phyloP scores from a whole-genome alignment of 257 asterid species.

The Agastache rugosa region DNA sequence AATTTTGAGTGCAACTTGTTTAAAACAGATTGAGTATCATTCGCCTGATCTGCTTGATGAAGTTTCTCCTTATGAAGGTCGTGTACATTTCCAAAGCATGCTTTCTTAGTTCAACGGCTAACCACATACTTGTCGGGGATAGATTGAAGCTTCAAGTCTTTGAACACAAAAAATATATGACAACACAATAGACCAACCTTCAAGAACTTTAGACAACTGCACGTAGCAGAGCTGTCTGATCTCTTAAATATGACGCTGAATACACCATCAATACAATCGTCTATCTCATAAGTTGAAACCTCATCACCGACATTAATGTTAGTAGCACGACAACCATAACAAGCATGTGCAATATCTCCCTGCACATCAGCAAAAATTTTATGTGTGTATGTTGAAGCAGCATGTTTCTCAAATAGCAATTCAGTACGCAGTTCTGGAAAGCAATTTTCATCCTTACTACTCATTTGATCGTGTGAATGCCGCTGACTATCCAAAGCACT shows the following conservation, averaged over 20 bases:
- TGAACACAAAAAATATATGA: neutral
- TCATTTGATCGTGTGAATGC: neutral
- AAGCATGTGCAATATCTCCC: neutral
- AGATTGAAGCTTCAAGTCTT: neutral
- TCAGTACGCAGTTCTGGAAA: neutral
- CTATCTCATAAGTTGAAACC: neutral
- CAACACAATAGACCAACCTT: neutral
- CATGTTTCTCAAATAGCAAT: neutral
- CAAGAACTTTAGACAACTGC: neutral
- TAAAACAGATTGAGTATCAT: too few species aligned
- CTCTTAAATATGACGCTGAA: neutral
- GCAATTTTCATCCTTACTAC: neutral
- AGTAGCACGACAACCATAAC: neutral
- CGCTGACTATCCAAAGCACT: neutral
- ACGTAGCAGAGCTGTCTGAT: neutral
- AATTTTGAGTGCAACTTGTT: too few species aligned
- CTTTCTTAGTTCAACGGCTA: neutral
- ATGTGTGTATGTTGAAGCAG: neutral
- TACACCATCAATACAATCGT: neutral
- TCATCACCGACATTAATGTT: neutral
- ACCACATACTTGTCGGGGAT: neutral
- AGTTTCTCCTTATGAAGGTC: too few species aligned
- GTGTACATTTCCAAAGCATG: neutral
- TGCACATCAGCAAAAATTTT: neutral
- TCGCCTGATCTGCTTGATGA: too few species aligned